Conservation (phyloP, 179 eudicot genomes). For the Heliamphora pulchella region DNA sequence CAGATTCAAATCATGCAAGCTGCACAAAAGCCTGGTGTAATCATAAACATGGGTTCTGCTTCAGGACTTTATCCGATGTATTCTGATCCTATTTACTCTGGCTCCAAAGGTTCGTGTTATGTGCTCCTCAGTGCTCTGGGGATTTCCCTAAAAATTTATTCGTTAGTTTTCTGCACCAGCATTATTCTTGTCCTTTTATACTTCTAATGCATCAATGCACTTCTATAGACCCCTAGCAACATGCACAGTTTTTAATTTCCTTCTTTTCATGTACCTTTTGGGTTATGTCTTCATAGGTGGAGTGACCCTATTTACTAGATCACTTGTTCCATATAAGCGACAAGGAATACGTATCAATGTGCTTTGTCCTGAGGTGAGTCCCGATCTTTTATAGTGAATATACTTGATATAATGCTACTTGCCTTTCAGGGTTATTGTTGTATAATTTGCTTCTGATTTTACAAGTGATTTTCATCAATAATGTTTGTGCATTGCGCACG, state of each 20-base stretch:
- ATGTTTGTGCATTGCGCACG: background rate
- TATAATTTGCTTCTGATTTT: background rate
- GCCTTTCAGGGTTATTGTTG: background rate
- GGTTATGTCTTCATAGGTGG: conserved; percentile 49
- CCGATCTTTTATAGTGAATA: conserved; percentile 9
- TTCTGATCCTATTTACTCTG: conserved; percentile 70
- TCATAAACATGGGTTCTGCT: conserved; percentile 77
- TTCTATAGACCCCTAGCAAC: background rate
- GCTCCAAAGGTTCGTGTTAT: conserved; percentile 67
- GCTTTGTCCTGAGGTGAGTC: conserved; percentile 90
- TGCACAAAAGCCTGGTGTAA: conserved; percentile 63
- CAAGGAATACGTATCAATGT: conserved; percentile 85
- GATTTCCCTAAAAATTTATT: background rate
- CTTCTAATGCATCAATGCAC: background rate
- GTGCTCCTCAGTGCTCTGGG: conserved; percentile 9
- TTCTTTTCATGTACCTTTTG: conserved; percentile 11
- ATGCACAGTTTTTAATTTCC: background rate
- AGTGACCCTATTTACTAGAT: conserved; percentile 73
- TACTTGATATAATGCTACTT: background rate
- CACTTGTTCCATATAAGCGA: conserved; percentile 57
- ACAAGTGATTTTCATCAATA: background rate
- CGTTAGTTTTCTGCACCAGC: background rate
- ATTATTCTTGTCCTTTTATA: background rate
- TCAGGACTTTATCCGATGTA: conserved; percentile 83
- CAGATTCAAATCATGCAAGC: conserved; percentile 81